These are phyloP conservation scores for Daldinia sp. DNA, from an alignment of 2,329 filamentous ascomycete genomes.

Conservation along the genomic window DNA sequence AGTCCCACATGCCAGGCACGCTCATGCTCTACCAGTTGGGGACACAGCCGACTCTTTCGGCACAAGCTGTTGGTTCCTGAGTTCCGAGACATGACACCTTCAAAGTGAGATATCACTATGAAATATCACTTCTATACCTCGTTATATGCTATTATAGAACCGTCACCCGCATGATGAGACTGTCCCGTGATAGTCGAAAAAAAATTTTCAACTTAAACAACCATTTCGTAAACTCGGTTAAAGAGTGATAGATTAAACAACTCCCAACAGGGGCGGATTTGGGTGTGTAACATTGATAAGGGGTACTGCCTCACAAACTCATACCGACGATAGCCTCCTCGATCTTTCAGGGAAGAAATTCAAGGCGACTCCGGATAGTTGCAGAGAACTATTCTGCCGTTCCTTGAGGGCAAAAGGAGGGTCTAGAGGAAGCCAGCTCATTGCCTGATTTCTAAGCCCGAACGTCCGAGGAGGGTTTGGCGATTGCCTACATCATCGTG, in stretches of 20 bases:
- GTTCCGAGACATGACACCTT: constrained; percentile 30
- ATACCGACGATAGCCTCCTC: constrained; percentile 48
- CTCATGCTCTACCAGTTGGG: constrained; percentile 15
- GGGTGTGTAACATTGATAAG: constrained; percentile 34
- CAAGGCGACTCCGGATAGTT: constrained; percentile 14
- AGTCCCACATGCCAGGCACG: constrained; percentile 34
- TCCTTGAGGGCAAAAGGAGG: constrained; percentile 16
- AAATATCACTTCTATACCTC: constrained; percentile 37
- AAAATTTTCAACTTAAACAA: constrained; percentile 28
- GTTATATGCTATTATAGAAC: constrained; percentile 11
- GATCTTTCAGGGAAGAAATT: constrained; percentile 2
- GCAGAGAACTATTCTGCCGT: constrained; percentile 9
- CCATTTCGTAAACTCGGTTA: constrained; percentile 14
- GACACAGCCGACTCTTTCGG: constrained; percentile 31
- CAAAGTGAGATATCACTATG: constrained; percentile 39
- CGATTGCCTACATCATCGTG: constrained; percentile 14
- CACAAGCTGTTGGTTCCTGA: constrained; percentile 33
- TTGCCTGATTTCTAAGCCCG: constrained; percentile 9
- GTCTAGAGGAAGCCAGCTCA: constrained; percentile 4
- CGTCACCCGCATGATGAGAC: constrained; percentile 37
- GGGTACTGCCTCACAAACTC: constrained; percentile 45
- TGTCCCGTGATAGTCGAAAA: constrained; percentile 34
- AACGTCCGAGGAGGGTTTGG: constrained; percentile 16
- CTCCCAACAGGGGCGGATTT: constrained; percentile 8
- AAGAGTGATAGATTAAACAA: constrained; percentile 20